Evolutionary conservation across 2,329 filamentous ascomycete genomes (phyloP).

Genomic region (Penicillium sp.): DNA sequence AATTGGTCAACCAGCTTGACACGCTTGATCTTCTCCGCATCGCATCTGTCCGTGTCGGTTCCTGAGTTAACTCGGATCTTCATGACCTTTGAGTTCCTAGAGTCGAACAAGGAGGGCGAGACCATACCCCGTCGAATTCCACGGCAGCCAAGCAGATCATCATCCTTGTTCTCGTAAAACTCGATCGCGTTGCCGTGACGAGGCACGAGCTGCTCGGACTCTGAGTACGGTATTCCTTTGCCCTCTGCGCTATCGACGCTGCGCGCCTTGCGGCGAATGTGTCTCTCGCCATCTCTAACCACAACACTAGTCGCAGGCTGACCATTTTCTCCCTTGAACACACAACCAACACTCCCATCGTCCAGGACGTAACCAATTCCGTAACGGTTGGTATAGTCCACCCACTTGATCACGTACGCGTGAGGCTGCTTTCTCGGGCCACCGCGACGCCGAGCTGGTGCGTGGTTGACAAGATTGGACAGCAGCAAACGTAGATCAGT

Average conservation of each 20-base stretch:
- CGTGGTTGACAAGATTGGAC: conserved; percentile 38
- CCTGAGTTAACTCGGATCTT: conserved; percentile 38
- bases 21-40: conserved; percentile 53
- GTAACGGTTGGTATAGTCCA: conserved; percentile 57
- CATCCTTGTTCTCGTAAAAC: conserved; percentile 52
- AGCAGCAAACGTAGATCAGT: conserved; percentile 45
- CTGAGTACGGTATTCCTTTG: conserved; percentile 39
- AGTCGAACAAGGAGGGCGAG: conserved; percentile 45
- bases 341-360: conserved; percentile 55
- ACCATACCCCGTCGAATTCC: conserved; percentile 48
- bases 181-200: conserved; percentile 48
- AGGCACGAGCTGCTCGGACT: conserved; percentile 51
- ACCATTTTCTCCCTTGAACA: conserved; percentile 52
- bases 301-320: conserved; percentile 51
- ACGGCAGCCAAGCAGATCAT: conserved; percentile 35
- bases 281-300: conserved; percentile 50
- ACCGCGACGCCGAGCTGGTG: conserved; percentile 36
- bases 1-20: conserved; percentile 56
- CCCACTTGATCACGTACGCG: conserved; percentile 57
- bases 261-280: conserved; percentile 51
- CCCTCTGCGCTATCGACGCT: conserved; percentile 38
- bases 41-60: conserved; percentile 40
- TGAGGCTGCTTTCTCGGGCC: conserved; percentile 39
- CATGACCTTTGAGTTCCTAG: conserved; percentile 38
- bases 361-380: conserved; percentile 57